Evolutionary conservation across 305 asterid genomes (phyloP).

Genomic region (Fraxinus latifolia): DNA sequence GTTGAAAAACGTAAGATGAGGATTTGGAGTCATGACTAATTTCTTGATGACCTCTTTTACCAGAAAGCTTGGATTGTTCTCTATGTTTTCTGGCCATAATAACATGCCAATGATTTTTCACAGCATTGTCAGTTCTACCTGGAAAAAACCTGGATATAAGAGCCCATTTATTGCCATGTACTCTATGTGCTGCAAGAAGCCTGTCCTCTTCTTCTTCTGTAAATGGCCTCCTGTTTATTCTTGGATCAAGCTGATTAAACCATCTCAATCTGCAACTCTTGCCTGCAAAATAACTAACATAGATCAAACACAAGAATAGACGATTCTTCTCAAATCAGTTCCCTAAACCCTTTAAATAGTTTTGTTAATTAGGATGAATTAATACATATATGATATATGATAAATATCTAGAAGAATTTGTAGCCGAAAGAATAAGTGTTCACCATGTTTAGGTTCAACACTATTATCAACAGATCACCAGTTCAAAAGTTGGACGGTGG

Average conservation of each 20-base stretch:
- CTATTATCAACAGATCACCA: background rate
- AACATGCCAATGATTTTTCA: slow-evolving; percentile 94
- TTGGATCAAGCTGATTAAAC: slow-evolving; percentile 93
- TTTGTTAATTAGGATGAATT: background rate
- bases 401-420: background rate
- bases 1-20: slow-evolving; percentile 31
- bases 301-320: background rate
- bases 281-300: slow-evolving; percentile 37
- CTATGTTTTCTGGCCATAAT: slow-evolving; percentile 93
- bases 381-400: background rate
- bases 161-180: slow-evolving; percentile 96
- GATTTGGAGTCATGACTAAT: slow-evolving; percentile 28
- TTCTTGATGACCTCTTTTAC: slow-evolving; percentile 42
- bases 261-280: slow-evolving; percentile 95
- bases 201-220: slow-evolving; percentile 83
- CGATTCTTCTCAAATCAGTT: background rate
- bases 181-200: slow-evolving; percentile 72
- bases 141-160: slow-evolving; percentile 84
- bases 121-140: slow-evolving; percentile 93
- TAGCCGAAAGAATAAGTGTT: background rate
- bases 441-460: background rate
- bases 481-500: background rate
- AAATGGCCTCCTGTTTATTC: slow-evolving; percentile 85
- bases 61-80: slow-evolving; percentile 56
- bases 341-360: background rate